Evolutionary conservation across 1,284 basidiomycete genomes (phyloP).

Genomic region (Gastroboletus turbinatus): DNA sequence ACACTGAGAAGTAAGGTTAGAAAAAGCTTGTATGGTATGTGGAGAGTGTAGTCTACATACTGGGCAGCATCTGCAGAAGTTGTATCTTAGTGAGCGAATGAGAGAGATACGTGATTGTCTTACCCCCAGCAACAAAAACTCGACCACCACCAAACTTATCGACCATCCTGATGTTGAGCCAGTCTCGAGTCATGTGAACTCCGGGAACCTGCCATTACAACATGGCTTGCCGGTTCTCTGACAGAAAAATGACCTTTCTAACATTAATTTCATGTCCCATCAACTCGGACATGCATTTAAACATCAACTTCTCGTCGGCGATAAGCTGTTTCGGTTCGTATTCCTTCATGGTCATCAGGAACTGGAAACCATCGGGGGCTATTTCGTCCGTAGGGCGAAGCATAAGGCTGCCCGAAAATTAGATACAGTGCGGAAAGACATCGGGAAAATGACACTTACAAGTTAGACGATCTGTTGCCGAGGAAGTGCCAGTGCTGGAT

Average conservation of each 20-base stretch:
- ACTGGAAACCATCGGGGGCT: slow-evolving; percentile 34
- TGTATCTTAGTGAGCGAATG: no score
- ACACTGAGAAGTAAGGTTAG: slow-evolving; percentile 32
- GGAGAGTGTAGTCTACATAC: slow-evolving; percentile 4
- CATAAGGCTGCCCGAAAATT: background rate
- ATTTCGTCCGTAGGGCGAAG: slow-evolving; percentile 24
- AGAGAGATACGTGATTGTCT: background rate
- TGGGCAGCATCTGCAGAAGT: background rate
- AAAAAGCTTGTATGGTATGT: background rate
- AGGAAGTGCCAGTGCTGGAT: slow-evolving; percentile 36
- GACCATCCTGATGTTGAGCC: slow-evolving; percentile 27
- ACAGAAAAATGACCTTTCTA: slow-evolving; percentile 11
- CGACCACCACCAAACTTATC: slow-evolving; percentile 32
- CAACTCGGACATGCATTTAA: slow-evolving; percentile 15
- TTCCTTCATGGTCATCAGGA: slow-evolving; percentile 30
- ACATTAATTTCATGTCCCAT: slow-evolving; percentile 18
- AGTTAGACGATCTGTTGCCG: slow-evolving; percentile 6
- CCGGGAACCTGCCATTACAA: background rate
- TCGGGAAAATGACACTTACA: slow-evolving; percentile 4
- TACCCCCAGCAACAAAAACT: slow-evolving; percentile 39
- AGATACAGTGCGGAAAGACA: background rate
- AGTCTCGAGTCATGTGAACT: background rate
- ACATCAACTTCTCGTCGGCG: slow-evolving; percentile 13
- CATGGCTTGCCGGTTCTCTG: slow-evolving; percentile 26
- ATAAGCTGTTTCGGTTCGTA: slow-evolving; percentile 14